Evolutionary conservation across 2,329 filamentous ascomycete species (phyloP), one percentile per base, ranked within the genome.

Genomic region (Ustilaginoidea virens): DNA sequence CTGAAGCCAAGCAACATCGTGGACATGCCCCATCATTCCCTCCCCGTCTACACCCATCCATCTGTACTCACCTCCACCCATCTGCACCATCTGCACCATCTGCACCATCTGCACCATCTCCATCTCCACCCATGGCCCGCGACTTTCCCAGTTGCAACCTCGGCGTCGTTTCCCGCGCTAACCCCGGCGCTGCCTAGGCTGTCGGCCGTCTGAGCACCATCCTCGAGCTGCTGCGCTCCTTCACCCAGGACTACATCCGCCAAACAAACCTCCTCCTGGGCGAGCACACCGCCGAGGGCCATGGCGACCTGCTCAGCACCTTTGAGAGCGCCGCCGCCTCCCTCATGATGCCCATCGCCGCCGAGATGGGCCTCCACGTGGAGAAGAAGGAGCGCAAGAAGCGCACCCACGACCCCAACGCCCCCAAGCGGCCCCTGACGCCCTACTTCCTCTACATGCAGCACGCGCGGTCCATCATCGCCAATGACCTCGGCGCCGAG

Each of bases 391-490:
- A 90, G 66, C 77, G 80, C 55, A 87, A 90, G 68, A 86, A 86
- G 65, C 72, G 76, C 36, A 74, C 74, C 23, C 75, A 80, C 47
- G 87, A 96, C 52, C 86, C 86, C 41, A 92, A 93, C 53, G 86
- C 86, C 5, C 87, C 87, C 35, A 96, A 94, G 70, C 75, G 86
- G 28, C 86, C 87, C 7, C 56, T 94, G 47, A 96, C 87, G 5
- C 85, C 87, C 3, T 94, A 92, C 63, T 93, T 96, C 63, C 63
- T 94, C 36, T 96, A 85, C 62, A 83, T 92, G 66, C 80, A 92
- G 53, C 77, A 80, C 39, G 83, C 83, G 39, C 80, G 90, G 28
- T 69, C 75, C 29, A 77, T 81, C 49, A 90, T 96, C 42, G 77
- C 80, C 33, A 66, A 63, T 19, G 83, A 92, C 42, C 67, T 92